Evolutionary conservation across 2,329 filamentous ascomycete species (phyloP).

Genomic region (Mycosphaerella arachidis): DNA sequence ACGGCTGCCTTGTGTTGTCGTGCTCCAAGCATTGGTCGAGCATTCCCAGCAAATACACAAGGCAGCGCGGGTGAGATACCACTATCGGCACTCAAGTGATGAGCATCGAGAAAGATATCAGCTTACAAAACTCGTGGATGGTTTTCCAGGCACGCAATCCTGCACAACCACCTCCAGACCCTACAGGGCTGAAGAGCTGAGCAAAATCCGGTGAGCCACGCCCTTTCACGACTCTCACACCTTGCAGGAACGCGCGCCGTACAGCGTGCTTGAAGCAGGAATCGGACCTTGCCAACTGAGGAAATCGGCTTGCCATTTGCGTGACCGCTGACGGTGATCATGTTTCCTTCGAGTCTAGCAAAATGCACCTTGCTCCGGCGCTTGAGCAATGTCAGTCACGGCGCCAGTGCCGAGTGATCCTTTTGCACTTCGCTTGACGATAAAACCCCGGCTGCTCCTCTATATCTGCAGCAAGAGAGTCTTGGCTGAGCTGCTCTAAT

Average conservation of each 20-base stretch:
- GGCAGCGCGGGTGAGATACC: neutral
- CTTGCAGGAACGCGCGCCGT: neutral
- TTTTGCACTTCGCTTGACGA: neutral
- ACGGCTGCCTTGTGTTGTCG: too few species aligned
- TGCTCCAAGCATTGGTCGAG: too few species aligned
- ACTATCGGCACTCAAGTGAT: neutral
- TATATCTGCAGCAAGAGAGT: neutral
- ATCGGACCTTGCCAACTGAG: neutral
- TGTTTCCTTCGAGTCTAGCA: neutral
- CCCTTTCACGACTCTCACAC: neutral
- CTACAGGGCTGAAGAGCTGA: neutral
- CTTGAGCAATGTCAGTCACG: constrained; percentile 1
- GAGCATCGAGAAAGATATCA: neutral
- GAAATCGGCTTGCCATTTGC: neutral
- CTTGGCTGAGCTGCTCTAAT: neutral
- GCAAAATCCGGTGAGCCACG: neutral
- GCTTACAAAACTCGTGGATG: neutral
- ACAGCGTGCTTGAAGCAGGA: neutral
- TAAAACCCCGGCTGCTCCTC: neutral
- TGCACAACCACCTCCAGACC: neutral
- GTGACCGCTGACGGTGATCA: neutral
- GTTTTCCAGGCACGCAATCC: neutral
- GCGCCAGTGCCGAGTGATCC: neutral
- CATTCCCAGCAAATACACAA: neutral
- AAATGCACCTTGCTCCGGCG: neutral